Evolutionary conservation across 306 rosid species (phyloP).

Genomic region (Gynostemma pentaphyllum): DNA sequence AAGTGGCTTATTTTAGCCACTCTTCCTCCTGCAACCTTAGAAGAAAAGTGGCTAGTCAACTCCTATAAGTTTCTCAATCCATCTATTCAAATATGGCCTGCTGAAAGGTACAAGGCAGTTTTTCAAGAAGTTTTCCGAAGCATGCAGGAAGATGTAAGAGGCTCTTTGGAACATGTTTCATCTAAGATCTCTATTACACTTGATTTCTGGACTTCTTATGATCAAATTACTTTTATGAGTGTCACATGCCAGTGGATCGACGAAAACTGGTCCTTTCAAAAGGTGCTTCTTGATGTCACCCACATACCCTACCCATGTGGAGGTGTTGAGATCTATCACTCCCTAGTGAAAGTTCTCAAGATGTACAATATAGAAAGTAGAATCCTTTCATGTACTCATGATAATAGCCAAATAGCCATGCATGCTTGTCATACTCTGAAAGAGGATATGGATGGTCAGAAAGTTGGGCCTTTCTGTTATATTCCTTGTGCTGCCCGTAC

Average conservation of each 20-base stretch:
- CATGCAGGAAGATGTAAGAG: slow-evolving; percentile 79
- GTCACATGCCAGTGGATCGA: slow-evolving; percentile 89
- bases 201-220: slow-evolving; percentile 92
- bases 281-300: slow-evolving; percentile 74
- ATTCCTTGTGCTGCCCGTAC: slow-evolving; percentile 89
- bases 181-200: slow-evolving; percentile 74
- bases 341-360: slow-evolving; percentile 61
- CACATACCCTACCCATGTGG: slow-evolving; percentile 78
- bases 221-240: slow-evolving; percentile 70
- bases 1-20: slow-evolving; percentile 82
- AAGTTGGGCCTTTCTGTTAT: slow-evolving; percentile 74
- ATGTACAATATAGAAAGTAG: slow-evolving; percentile 63
- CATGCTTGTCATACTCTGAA: slow-evolving; percentile 72
- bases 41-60: slow-evolving; percentile 74
- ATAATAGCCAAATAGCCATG: slow-evolving; percentile 56
- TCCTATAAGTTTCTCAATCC: slow-evolving; percentile 86
- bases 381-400: slow-evolving; percentile 89
- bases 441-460: slow-evolving; percentile 62
- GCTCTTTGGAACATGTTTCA: slow-evolving; percentile 55
- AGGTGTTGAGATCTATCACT: slow-evolving; percentile 53
- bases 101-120: slow-evolving; percentile 52
- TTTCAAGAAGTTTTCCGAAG: slow-evolving; percentile 64
- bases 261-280: slow-evolving; percentile 80
- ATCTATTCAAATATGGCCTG: slow-evolving; percentile 72
- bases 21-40: slow-evolving; percentile 77